Conservation (phyloP, 2,329 filamentous ascomycete species). For the Aspergillus pseudoglaucus region DNA sequence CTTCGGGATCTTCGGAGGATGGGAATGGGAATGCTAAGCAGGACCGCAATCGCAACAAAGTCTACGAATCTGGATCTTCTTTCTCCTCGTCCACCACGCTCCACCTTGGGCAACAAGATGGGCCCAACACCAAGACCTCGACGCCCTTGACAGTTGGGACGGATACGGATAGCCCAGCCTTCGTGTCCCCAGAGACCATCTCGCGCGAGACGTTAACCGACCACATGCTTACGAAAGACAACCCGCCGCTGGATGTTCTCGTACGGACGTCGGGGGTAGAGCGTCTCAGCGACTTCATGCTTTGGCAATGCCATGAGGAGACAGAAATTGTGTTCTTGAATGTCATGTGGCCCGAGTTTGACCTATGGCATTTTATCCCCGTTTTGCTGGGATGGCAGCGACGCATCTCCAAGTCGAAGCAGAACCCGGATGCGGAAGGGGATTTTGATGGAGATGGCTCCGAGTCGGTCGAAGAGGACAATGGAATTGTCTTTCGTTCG, state of each 20-base stretch:
- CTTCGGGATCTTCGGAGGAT: conserved; percentile 34
- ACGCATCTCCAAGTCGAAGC: conserved; percentile 56
- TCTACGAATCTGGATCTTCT: conserved; percentile 31
- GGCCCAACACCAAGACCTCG: conserved; percentile 28
- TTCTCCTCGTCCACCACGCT: conserved; percentile 46
- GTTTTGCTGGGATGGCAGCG: conserved; percentile 87
- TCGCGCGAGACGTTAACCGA: conserved; percentile 72
- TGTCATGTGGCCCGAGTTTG: conserved; percentile 93
- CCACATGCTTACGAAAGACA: conserved; percentile 80
- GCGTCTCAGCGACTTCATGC: conserved; percentile 92
- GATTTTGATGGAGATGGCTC: conserved; percentile 49
- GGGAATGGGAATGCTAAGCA: conserved; percentile 34
- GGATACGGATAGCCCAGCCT: conserved; percentile 28
- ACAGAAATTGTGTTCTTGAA: conserved; percentile 90
- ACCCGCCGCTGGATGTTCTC: conserved; percentile 84
- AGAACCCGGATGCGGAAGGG: conserved; percentile 53
- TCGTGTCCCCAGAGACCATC: conserved; percentile 79
- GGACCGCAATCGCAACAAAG: conserved; percentile 13
- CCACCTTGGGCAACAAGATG: conserved; percentile 27
- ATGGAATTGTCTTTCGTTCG: conserved; percentile 13
- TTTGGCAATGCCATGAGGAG: conserved; percentile 93
- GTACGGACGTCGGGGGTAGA: conserved; percentile 90
- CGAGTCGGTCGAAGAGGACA: conserved; percentile 22
- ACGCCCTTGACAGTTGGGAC: conserved; percentile 25
- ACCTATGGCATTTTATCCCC: conserved; percentile 86